These are phyloP conservation scores for Pseudocercospora fijiensis DNA, from an alignment of 2,329 filamentous ascomycete genomes.

Conservation along the genomic window DNA sequence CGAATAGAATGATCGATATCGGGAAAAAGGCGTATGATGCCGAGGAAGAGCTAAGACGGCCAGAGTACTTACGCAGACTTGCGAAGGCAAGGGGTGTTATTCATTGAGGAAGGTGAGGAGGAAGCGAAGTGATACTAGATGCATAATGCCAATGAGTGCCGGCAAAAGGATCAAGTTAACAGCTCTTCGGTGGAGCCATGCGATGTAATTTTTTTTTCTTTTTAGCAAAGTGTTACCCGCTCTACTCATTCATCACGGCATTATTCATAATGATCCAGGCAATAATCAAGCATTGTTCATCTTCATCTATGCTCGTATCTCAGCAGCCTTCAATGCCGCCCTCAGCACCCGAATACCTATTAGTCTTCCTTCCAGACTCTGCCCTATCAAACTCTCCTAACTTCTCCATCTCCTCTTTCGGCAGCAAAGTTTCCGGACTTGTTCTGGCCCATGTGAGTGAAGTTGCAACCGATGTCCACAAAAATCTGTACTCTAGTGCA, in stretches of 20 bases:
- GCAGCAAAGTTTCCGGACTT: slow-evolving; percentile 1
- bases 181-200: not conserved
- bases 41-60: not conserved
- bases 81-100: not conserved
- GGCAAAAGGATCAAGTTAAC: not conserved
- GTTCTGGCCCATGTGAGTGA: not conserved
- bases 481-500: not conserved
- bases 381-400: slow-evolving; percentile 6
- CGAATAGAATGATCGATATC: not conserved
- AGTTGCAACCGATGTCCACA: not conserved
- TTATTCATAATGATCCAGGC: too few relatives aligned
- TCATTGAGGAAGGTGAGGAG: not conserved
- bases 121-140: not conserved
- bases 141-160: not conserved
- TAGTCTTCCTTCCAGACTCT: slow-evolving; percentile 8
- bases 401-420: not conserved
- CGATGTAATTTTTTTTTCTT: too few relatives aligned
- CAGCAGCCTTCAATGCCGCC: not conserved
- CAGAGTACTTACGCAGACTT: not conserved
- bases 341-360: slow-evolving; percentile 14
- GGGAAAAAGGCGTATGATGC: not conserved
- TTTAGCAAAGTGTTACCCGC: too few relatives aligned
- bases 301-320: not conserved
- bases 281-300: too few relatives aligned
- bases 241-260: too few relatives aligned